Base-by-base conservation (phyloP, 139 green algal species). In the Nannochloris sp. region DNA sequence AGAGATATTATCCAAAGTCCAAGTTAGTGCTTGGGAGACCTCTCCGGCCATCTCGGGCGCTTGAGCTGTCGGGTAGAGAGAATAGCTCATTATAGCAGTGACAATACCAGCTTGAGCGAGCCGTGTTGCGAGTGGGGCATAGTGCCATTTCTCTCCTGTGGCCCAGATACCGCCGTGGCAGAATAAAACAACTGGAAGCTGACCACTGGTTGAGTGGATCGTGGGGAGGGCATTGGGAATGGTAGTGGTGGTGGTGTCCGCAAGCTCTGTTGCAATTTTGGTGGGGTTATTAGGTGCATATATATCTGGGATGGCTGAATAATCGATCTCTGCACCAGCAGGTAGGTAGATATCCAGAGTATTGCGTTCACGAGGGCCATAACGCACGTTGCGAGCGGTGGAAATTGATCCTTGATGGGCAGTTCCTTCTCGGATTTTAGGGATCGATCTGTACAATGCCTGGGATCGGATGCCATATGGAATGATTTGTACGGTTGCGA, bases 101-200 rank as follows among this genome's bases (percentile, higher is more conserved):
- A 84, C 58, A 9, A 89, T 78, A 0, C 87, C 87, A 9, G 69
- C 67, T 67, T 90, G 77, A 3, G 81, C 72, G 29, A 92, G 72
- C 3, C 78, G 54, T 1, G 60, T 65, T 1, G 82, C 85, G 72
- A 92, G 74, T 0, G 83, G 79, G 1, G 78, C 64, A 60, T 90
- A 92, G 56, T 89, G 82, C 85, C 84, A 92, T 32, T 78, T 80
- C 10, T 77, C 70, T 0, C 75, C 72, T 45, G 68, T 75, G 0
- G 84, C 81, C 86, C 86, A 95, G 12, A 92, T 79, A 32, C 88
- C 88, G 2, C 88, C 88, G 60, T 95, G 88, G 19, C 78, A 75
- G 51, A 93, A 93, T 19, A 93, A 75, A 15, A 88, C 80, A 15
- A 95, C 85, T 31, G 87, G 79, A 35, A 53, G 34, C 5, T 27